A percentile compares a stretch with the other conserved stretches of the same genome.
Evolutionary conservation across 495 filamentous ascomycete genomes (phyloP).

Genomic region (Terfezia boudieri): DNA sequence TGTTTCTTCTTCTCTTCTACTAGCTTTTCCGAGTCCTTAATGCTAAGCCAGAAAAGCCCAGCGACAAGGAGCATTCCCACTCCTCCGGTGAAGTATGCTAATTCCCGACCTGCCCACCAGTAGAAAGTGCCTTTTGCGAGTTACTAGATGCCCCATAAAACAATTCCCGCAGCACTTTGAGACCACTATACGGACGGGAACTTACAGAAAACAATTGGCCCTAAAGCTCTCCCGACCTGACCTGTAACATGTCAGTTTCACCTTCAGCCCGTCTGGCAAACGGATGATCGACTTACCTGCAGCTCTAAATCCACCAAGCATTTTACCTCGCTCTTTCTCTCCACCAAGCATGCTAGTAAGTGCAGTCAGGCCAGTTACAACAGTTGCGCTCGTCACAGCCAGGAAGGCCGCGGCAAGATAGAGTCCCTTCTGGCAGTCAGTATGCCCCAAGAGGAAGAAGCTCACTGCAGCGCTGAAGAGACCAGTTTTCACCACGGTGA

Average conservation of each 20-base stretch:
- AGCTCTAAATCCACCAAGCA: conserved; percentile 65
- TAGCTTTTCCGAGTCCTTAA: conserved; percentile 11
- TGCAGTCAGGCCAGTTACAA: conserved; percentile 83
- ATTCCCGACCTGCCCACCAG: conserved; percentile 89
- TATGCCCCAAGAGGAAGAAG: conserved; percentile 57
- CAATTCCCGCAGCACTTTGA: neutral
- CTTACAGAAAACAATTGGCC: conserved; percentile 66
- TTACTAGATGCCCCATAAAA: conserved; percentile 1
- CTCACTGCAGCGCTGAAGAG: conserved; percentile 52
- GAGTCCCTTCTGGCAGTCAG: conserved; percentile 39
- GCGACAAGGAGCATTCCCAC: conserved; percentile 54
- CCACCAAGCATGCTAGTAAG: conserved; percentile 71
- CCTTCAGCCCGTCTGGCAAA: neutral
- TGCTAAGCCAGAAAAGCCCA: conserved; percentile 19
- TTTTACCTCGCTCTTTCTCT: conserved; percentile 59
- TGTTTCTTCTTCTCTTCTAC: neutral
- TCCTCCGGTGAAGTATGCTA: conserved; percentile 63
- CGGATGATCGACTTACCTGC: conserved; percentile 29
- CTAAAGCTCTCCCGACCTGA: conserved; percentile 66
- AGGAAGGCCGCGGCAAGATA: conserved; percentile 63
- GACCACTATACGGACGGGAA: neutral
- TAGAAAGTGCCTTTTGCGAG: conserved; percentile 42
- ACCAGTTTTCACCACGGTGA: conserved; percentile 55
- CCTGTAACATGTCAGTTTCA: conserved; percentile 23
- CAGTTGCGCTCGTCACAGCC: conserved; percentile 74